Evolutionary conservation across 2,329 filamentous ascomycete genomes (phyloP).

Genomic region (Paecilomyces sp.): DNA sequence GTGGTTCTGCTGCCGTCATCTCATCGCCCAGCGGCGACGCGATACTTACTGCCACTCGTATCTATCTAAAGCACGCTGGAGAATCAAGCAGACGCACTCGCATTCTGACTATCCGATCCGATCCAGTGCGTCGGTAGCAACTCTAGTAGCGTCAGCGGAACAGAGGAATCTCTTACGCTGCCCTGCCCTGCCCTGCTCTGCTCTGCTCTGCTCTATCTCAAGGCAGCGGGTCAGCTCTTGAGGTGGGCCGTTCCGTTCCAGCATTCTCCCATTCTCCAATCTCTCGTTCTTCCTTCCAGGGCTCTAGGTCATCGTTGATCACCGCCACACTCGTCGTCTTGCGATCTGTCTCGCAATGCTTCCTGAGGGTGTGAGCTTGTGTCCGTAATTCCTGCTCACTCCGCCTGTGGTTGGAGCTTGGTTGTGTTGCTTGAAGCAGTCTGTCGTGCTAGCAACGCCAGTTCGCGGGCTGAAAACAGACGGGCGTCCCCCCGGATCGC

Average conservation of each 20-base stretch:
- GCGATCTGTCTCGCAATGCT: not conserved
- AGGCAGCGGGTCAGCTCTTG: not conserved
- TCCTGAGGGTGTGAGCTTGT: not conserved
- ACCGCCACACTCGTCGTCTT: not conserved
- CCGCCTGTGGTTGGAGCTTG: not conserved
- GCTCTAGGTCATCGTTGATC: not conserved
- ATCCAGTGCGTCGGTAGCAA: not conserved
- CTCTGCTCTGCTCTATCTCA: not conserved
- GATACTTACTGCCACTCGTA: not conserved
- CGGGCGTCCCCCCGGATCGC: not conserved
- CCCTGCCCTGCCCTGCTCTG: too few relatives aligned
- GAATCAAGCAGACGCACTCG: not conserved
- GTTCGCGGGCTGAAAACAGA: not conserved
- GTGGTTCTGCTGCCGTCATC: not conserved
- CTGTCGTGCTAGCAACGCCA: not conserved
- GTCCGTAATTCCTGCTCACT: not conserved
- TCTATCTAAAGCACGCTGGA: not conserved
- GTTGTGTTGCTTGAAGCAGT: not conserved
- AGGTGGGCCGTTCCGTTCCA: not conserved
- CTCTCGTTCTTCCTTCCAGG: not conserved
- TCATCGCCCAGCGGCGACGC: not conserved
- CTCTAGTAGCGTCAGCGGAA: not conserved
- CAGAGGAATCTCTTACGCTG: not conserved
- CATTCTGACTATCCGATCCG: not conserved
- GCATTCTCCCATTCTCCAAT: slow-evolving; percentile 4